Percentiles rank a stretch among this genome's conserved stretches.
Conservation (phyloP, 768 basidiomycete genomes). For the Termitomyces sp. region DNA sequence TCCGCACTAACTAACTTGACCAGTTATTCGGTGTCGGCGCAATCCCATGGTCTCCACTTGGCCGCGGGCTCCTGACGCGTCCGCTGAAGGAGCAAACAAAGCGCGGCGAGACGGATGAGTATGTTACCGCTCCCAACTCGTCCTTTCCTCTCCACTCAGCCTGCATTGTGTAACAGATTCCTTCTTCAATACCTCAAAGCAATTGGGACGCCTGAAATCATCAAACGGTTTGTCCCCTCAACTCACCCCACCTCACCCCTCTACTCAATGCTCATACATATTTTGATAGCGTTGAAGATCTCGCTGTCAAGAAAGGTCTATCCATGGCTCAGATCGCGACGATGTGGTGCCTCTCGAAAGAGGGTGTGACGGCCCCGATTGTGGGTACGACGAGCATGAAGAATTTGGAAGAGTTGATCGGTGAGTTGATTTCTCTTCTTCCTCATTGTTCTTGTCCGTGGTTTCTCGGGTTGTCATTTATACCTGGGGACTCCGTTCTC, state of each 20-base stretch:
- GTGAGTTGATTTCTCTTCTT: slow-evolving; percentile 17
- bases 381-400: slow-evolving; percentile 48
- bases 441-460: neutral
- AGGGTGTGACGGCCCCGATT: slow-evolving; percentile 53
- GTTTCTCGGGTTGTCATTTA: neutral
- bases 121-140: neutral
- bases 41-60: slow-evolving; percentile 59
- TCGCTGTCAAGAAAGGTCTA: slow-evolving; percentile 44
- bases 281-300: slow-evolving; percentile 42
- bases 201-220: slow-evolving; percentile 26
- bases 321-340: slow-evolving; percentile 55
- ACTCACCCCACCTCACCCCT: neutral
- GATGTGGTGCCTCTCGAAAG: slow-evolving; percentile 45
- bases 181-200: slow-evolving; percentile 19
- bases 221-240: slow-evolving; percentile 26
- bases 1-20: neutral
- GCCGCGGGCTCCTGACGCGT: slow-evolving; percentile 43
- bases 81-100: slow-evolving; percentile 32
- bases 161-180: slow-evolving; percentile 8
- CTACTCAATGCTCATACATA: neutral
- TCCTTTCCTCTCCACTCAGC: neutral
- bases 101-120: slow-evolving; percentile 34
- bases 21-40: slow-evolving; percentile 48
- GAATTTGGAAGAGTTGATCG: slow-evolving; percentile 48
- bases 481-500: neutral